phyloP scores from a whole-genome alignment of 2,329 filamentous ascomycete species.

The Botrytis byssoidea region DNA sequence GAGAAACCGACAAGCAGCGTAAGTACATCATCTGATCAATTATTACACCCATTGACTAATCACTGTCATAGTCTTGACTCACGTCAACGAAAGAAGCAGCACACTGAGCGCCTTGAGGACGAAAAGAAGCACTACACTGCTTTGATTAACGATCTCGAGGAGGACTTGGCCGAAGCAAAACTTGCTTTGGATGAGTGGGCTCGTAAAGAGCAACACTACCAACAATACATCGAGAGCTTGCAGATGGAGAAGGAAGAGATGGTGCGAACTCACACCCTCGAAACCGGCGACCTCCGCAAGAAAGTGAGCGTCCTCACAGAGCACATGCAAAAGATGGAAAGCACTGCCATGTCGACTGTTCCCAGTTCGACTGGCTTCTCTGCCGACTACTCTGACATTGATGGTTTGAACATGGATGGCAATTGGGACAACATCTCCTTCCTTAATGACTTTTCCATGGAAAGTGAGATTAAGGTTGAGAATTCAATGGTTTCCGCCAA shows the following conservation, averaged over 20 bases:
- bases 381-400: conserved; percentile 76
- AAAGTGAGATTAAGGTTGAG: conserved; percentile 61
- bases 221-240: conserved; percentile 72
- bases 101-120: conserved; percentile 93
- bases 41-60: conserved; percentile 30
- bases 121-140: conserved; percentile 91
- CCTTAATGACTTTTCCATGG: conserved; percentile 67
- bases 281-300: conserved; percentile 88
- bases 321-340: conserved; percentile 69
- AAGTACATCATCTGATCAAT: conserved; percentile 45
- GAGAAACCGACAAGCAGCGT: conserved; percentile 96
- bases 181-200: conserved; percentile 68
- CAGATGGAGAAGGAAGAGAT: conserved; percentile 89
- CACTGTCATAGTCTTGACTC: conserved; percentile 73
- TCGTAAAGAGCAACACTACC: conserved; percentile 70
- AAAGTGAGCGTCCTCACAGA: conserved; percentile 81
- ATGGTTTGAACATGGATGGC: conserved; percentile 76
- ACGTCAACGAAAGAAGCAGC: conserved; percentile 94
- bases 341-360: conserved; percentile 50
- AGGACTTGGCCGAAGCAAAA: conserved; percentile 68
- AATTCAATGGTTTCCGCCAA: conserved; percentile 51
- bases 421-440: conserved; percentile 82
- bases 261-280: conserved; percentile 81
- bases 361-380: conserved; percentile 63
- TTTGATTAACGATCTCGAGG: conserved; percentile 74